Base-by-base conservation (phyloP, 306 rosid genomes). In the Lablab purpureus region DNA sequence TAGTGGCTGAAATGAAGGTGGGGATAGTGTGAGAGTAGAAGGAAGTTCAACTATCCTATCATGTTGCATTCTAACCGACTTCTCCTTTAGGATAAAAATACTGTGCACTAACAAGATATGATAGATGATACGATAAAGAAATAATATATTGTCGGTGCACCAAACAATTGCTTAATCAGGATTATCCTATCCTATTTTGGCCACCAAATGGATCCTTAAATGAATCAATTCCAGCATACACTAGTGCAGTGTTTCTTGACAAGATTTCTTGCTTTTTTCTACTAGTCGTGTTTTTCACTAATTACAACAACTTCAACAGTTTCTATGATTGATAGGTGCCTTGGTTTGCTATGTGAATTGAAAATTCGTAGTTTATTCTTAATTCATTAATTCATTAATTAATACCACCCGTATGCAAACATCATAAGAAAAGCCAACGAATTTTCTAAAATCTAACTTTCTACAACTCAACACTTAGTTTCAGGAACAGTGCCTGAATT, bases 201-300 rank as follows among this genome's bases (percentile, higher is more conserved):
- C 4, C 34, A 30, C 34, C 34, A 30, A 30, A 2, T 2, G 34
- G 34, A 4, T 30, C 34, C 4, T 1, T 34, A 34, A 34, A 34
- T 59, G 36, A 60, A 46, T 32, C 55, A 71, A 71, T 47, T 59
- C 60, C 78, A 59, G 32, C 73, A 27, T 78, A 41, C 41, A 30
- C 41, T 40, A 41, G 22, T 34, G 22, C 27, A 10, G 65, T 28
- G 13, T 40, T 63, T 71, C 43, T 22, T 30, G 23, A 21, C 47
- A 41, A 34, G 34, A 71, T 28, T 27, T 7, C 28, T 18, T 60
- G 1, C 15, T 15, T 40, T 30, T 46, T 47, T 14, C 32, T 5
- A 6, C 52, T 13, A 43, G 18, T 32, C 25, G 19, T 58, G 68
- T 36, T 47, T 78, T 32, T 36, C 17, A n/a, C 23, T 54, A 37